A percentile compares a stretch with the other conserved stretches of the same genome.
These are phyloP conservation scores for Boletellus sp. DNA, from an alignment of 1,284 basidiomycete species.

Conservation along the genomic window DNA sequence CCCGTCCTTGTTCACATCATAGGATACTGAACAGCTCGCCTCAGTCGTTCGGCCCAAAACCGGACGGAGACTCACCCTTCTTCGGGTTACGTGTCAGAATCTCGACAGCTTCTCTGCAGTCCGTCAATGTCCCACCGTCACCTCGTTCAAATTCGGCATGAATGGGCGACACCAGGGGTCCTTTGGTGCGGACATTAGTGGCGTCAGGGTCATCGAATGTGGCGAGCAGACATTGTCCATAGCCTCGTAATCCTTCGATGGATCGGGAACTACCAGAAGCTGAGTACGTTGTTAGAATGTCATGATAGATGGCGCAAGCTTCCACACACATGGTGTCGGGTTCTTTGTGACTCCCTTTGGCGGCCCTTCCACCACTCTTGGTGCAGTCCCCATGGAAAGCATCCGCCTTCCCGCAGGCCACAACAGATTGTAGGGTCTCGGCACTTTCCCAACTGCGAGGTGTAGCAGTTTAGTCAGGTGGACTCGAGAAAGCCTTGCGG, in stretches of 20 bases:
- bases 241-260: conserved; percentile 36
- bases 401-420: conserved; percentile 56
- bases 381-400: conserved; percentile 16
- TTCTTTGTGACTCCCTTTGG: conserved; percentile 1
- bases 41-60: conserved; percentile 4
- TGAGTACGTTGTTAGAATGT: conserved; percentile 11
- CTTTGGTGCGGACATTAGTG: conserved; percentile 31
- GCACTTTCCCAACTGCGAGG: conserved; percentile 47
- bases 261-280: conserved; percentile 15
- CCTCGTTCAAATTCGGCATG: conserved; percentile 33
- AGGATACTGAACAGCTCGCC: conserved; percentile 60
- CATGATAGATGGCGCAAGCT: neutral
- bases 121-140: conserved; percentile 48
- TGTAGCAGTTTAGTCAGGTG: neutral
- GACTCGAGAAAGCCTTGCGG: neutral
- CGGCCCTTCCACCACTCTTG: conserved; percentile 21
- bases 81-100: conserved; percentile 83
- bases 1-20: conserved; percentile 90
- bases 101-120: conserved; percentile 88
- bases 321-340: conserved; percentile 13
- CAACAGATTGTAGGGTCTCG: conserved; percentile 62
- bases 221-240: conserved; percentile 45
- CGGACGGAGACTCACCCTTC: conserved; percentile 57
- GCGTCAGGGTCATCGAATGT: conserved; percentile 39
- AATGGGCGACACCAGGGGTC: conserved; percentile 23